Evolutionary conservation across 208 protist genomes (phyloP).

Genomic region (Trypanosoma platydactyli): DNA sequence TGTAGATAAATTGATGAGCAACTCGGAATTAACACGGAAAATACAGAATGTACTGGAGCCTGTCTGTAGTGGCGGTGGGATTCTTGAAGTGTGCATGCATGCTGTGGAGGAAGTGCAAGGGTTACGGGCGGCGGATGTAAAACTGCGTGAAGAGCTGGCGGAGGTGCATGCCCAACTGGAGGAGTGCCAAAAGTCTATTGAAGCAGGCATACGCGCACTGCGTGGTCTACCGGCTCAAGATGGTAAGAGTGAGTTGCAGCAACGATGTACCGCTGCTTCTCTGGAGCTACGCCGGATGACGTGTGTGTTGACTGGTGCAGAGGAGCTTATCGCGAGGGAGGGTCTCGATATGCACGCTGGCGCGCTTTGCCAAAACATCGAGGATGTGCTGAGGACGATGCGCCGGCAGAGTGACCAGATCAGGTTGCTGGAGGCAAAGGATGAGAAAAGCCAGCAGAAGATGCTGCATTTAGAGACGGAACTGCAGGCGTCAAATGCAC

Average conservation of each 20-base stretch:
- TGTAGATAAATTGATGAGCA: conserved; percentile 3
- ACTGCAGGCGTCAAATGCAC: conserved; percentile 1
- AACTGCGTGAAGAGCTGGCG: conserved; percentile 6
- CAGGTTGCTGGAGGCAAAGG: conserved; percentile 9
- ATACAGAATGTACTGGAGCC: conserved; percentile 13
- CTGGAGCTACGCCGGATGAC: conserved; percentile 10
- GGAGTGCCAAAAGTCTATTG: not conserved
- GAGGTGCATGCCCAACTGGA: not conserved
- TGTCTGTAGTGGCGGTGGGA: conserved; percentile 9
- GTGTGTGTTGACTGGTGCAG: not conserved
- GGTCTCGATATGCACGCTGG: conserved; percentile 9
- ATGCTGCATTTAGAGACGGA: conserved; percentile 1
- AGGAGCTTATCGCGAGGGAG: not conserved
- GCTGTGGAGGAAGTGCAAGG: conserved; percentile 14
- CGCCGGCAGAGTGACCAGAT: not conserved
- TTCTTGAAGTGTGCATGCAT: conserved; percentile 17
- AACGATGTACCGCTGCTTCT: conserved; percentile 1
- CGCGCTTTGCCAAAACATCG: conserved; percentile 15
- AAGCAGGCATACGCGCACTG: conserved; percentile 2
- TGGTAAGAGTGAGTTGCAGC: not conserved
- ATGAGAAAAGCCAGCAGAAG: not conserved
- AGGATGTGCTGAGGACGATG: conserved; percentile 4
- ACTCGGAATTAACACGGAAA: conserved; percentile 10
- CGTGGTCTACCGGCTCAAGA: not conserved
- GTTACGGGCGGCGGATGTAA: not conserved